Evolutionary conservation across 2,329 filamentous ascomycete species (phyloP).

Genomic region (Geosmithia flava): DNA sequence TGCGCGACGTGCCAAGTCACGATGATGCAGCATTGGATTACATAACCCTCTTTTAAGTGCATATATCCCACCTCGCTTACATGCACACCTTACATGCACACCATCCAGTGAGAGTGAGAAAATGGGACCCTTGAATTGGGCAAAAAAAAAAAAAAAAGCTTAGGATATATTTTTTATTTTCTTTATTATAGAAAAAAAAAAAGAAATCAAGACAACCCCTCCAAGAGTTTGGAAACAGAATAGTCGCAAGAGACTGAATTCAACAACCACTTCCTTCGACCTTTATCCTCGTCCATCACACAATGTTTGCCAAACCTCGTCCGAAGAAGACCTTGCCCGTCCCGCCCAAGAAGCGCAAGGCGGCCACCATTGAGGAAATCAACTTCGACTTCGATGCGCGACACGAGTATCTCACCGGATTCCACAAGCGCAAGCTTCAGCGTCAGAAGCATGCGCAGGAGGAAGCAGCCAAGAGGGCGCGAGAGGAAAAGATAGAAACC

Average conservation of each 20-base stretch:
- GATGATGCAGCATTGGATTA: background rate
- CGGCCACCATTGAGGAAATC: conserved; percentile 61
- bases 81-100: background rate
- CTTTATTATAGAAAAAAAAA: background rate
- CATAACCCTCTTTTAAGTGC: background rate
- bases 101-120: background rate
- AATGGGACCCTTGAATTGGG: background rate
- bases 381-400: conserved; percentile 71
- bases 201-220: background rate
- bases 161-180: background rate
- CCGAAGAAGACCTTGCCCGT: conserved; percentile 42
- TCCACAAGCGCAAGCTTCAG: conserved; percentile 89
- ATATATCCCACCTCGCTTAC: background rate
- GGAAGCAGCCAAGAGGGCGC: conserved; percentile 61
- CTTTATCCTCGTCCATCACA: too few species aligned
- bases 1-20: background rate
- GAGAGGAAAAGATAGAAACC: conserved; percentile 61
- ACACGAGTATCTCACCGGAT: conserved; percentile 83
- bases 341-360: conserved; percentile 54
- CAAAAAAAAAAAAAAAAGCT: background rate
- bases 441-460: conserved; percentile 78
- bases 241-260: too few species aligned
- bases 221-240: too few species aligned
- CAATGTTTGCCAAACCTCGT: conserved; percentile 44
- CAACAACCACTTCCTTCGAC: too few species aligned